Percentiles rank a stretch among this genome's conserved stretches.
phyloP scores from a whole-genome alignment of 495 filamentous ascomycete species.

The Xylaria curta region DNA sequence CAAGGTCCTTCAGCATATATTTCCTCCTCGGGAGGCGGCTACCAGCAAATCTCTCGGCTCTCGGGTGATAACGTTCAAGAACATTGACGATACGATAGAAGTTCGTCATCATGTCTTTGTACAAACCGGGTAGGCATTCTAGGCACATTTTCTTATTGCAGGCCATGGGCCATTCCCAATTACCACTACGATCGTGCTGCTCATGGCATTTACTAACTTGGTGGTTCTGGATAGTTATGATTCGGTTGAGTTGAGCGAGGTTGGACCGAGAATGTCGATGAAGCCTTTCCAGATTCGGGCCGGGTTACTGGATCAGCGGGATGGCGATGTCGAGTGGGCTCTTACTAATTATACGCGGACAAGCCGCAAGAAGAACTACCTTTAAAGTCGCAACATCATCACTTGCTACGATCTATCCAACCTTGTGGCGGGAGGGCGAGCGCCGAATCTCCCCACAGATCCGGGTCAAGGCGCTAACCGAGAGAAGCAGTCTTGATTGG shows the following conservation, averaged over 20 bases:
- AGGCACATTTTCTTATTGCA: slow-evolving; percentile 73
- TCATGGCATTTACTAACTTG: not conserved
- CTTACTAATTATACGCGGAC: slow-evolving; percentile 95
- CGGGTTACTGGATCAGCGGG: slow-evolving; percentile 93
- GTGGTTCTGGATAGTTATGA: slow-evolving; percentile 56
- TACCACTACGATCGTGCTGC: not conserved
- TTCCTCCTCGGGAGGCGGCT: slow-evolving; percentile 82
- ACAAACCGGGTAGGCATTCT: slow-evolving; percentile 31
- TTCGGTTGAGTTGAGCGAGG: slow-evolving; percentile 91
- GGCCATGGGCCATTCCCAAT: slow-evolving; percentile 71
- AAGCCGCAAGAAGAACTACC: slow-evolving; percentile 88
- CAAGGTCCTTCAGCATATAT: slow-evolving; percentile 93
- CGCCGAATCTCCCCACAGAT: slow-evolving; percentile 25
- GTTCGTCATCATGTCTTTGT: slow-evolving; percentile 59
- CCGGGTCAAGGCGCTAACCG: slow-evolving; percentile 29
- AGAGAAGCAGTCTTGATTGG: slow-evolving; percentile 28
- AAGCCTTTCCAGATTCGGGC: slow-evolving; percentile 90
- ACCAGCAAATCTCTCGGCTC: slow-evolving; percentile 71
- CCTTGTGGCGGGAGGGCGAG: slow-evolving; percentile 29
- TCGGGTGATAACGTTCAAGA: slow-evolving; percentile 91
- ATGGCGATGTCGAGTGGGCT: slow-evolving; percentile 96
- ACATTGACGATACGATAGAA: slow-evolving; percentile 68
- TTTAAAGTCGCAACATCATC: slow-evolving; percentile 55
- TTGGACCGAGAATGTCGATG: slow-evolving; percentile 97
- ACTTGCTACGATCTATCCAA: slow-evolving; percentile 21